phyloP scores from a whole-genome alignment of 257 asterid species.

The Solanum appendiculatum region DNA sequence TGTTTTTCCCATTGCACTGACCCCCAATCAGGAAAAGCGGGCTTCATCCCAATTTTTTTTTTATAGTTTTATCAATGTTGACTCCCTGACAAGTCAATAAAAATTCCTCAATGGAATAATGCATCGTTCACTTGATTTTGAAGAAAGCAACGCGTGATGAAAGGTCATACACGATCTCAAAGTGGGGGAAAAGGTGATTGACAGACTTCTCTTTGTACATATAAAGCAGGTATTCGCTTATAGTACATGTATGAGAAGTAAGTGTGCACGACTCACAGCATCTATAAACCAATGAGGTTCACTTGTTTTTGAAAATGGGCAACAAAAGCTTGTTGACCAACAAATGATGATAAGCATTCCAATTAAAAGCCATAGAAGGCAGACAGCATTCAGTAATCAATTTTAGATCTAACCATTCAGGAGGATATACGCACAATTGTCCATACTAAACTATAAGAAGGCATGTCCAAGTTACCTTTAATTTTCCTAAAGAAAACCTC shows the following conservation, averaged over 20 bases:
- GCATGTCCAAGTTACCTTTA: slow-evolving; percentile 37
- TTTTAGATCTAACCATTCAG: not conserved
- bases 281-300: not conserved
- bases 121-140: not conserved
- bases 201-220: not conserved
- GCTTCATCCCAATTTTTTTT: not conserved
- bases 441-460: not conserved
- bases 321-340: not conserved
- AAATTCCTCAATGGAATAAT: not conserved
- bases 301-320: not conserved
- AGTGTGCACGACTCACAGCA: not conserved
- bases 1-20: not conserved
- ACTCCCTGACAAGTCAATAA: not conserved
- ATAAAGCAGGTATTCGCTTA: not conserved
- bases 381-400: not conserved
- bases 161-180: not conserved
- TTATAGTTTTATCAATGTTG: not conserved
- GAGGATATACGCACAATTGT: not conserved
- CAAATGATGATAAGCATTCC: not conserved
- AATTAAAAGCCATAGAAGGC: not conserved
- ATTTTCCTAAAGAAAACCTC: slow-evolving; percentile 54
- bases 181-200: not conserved
- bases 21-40: not conserved
- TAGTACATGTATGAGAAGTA: not conserved
- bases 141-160: not conserved